Percentiles rank a stretch among this genome's conserved stretches.
phyloP scores from a whole-genome alignment of 1,139 yeast genomes.

The Diutina siamensis region DNA sequence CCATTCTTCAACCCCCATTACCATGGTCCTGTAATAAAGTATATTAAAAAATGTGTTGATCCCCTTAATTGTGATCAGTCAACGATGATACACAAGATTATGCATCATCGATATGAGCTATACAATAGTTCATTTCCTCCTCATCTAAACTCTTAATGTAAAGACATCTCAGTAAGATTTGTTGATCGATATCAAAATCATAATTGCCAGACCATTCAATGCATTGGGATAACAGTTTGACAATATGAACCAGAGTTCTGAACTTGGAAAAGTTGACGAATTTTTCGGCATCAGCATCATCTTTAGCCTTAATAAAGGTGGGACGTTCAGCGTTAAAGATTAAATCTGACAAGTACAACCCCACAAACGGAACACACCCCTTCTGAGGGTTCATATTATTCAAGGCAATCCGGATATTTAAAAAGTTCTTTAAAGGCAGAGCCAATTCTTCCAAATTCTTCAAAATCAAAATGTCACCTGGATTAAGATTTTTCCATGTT shows the following conservation, averaged over 20 bases:
- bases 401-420: constrained; percentile 51
- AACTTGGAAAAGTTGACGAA: constrained; percentile 70
- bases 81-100: no score
- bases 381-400: constrained; percentile 51
- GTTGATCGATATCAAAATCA: constrained; percentile 33
- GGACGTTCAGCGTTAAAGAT: constrained; percentile 70
- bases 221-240: constrained; percentile 67
- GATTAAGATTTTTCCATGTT: constrained; percentile 63
- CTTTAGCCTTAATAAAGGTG: constrained; percentile 20
- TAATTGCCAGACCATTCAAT: constrained; percentile 78
- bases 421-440: constrained; percentile 56
- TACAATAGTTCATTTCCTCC: constrained; percentile 53
- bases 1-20: no score
- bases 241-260: constrained; percentile 66
- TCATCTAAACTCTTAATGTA: constrained; percentile 69
- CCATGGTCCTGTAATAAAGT: no score
- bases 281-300: constrained; percentile 20
- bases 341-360: constrained; percentile 73
- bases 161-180: constrained; percentile 69
- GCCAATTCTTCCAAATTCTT: constrained; percentile 55
- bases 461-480: constrained; percentile 49
- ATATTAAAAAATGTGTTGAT: no score
- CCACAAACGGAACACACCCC: constrained; percentile 88
- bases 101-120: constrained; percentile 5
- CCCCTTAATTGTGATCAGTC: no score